Percentiles rank a stretch among this genome's conserved stretches.
These are phyloP conservation scores for Paxillus involutus DNA, from an alignment of 768 basidiomycete species.

Conservation along the genomic window DNA sequence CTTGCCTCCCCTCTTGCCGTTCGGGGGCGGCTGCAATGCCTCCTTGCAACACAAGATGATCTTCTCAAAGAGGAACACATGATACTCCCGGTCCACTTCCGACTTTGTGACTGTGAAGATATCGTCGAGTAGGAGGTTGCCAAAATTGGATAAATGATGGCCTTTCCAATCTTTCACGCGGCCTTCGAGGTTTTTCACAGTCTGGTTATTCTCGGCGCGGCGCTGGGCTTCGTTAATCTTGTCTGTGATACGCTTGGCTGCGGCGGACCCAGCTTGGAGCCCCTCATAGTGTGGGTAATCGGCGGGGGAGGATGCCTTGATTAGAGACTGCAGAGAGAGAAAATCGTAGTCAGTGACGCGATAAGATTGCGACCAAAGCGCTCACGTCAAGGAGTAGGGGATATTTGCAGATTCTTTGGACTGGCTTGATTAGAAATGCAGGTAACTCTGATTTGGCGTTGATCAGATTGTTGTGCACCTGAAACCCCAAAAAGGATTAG, in stretches of 20 bases:
- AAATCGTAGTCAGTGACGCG: conserved; percentile 7
- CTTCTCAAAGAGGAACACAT: conserved; percentile 98
- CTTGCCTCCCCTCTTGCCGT: conserved; percentile 73
- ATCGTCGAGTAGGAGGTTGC: conserved; percentile 91
- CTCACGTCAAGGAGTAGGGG: conserved; percentile 89
- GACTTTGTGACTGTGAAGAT: conserved; percentile 95
- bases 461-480: conserved; percentile 83
- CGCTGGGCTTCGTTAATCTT: conserved; percentile 96
- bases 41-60: conserved; percentile 99
- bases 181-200: conserved; percentile 78
- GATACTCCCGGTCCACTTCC: conserved; percentile 95
- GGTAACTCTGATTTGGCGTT: conserved; percentile 91
- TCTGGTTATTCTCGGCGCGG: conserved; percentile 86
- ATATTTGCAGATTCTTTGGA: conserved; percentile 98
- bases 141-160: conserved; percentile 92
- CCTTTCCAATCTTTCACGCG: conserved; percentile 99
- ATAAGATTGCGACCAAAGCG: conserved; percentile 18
- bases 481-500: conserved; percentile 10
- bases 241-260: conserved; percentile 91
- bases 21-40: conserved; percentile 55
- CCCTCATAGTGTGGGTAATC: conserved; percentile 77
- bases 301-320: conserved; percentile 64
- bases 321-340: conserved; percentile 52
- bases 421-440: conserved; percentile 97
- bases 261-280: conserved; percentile 77